These are phyloP conservation scores for Tetracladium maxilliforme DNA, from an alignment of 2,329 filamentous ascomycete species.

Conservation along the genomic window DNA sequence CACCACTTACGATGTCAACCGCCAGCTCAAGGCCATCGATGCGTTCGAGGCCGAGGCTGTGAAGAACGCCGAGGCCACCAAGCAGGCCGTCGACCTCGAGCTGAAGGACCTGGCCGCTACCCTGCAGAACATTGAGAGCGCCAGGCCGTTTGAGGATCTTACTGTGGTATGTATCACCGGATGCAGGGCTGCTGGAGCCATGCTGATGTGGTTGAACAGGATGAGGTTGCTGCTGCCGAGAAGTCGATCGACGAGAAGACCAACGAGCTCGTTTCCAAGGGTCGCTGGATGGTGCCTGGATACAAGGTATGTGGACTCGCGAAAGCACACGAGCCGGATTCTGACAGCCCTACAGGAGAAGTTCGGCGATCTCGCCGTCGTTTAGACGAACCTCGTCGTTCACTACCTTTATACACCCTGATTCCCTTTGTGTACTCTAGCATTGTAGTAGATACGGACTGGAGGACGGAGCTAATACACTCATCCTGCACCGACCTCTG, in stretches of 20 bases:
- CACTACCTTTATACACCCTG: conserved; percentile 20
- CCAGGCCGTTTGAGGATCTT: conserved; percentile 89
- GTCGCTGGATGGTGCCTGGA: conserved; percentile 93
- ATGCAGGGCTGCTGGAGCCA: not conserved
- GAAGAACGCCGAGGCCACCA: conserved; percentile 93
- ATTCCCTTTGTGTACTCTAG: too few species aligned
- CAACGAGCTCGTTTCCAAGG: conserved; percentile 85
- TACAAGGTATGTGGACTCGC: conserved; percentile 67
- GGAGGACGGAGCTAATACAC: too few species aligned
- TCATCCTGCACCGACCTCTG: too few species aligned
- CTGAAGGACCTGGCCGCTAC: conserved; percentile 89
- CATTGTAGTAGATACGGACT: too few species aligned
- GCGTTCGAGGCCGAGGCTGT: conserved; percentile 94
- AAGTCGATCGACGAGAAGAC: conserved; percentile 98
- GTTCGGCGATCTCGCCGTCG: conserved; percentile 90
- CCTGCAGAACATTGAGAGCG: conserved; percentile 91
- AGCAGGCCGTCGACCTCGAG: conserved; percentile 90
- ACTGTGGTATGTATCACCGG: conserved; percentile 65
- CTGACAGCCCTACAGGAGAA: conserved; percentile 57
- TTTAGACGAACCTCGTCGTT: conserved; percentile 47
- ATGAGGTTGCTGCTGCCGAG: conserved; percentile 86
- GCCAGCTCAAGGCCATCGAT: conserved; percentile 97
- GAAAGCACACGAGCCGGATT: not conserved
- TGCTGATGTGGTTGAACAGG: conserved; percentile 33
- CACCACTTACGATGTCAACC: conserved; percentile 75